Base-by-base conservation (phyloP, 2,329 filamentous ascomycete species). In the Pestalotiopsis sp. region DNA sequence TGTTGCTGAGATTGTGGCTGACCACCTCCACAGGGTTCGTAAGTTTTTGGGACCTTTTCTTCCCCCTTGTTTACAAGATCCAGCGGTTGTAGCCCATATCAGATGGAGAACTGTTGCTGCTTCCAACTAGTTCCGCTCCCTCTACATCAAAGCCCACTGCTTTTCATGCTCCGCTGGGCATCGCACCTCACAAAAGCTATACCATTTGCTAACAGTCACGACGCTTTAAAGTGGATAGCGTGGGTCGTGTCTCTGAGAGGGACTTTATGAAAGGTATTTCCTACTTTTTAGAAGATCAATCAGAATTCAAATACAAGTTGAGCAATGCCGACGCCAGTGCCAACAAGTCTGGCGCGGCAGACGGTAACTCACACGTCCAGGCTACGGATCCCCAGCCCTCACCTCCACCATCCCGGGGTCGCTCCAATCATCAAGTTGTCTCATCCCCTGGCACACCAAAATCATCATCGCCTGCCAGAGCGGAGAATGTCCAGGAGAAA, bases 11-110 rank as follows among this genome's bases (percentile, higher is more conserved):
- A 85, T 88, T 4, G 82, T 89, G 4, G 89, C 90, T 80, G 85
- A 89, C 49, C 89, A 91, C 68, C 76, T 92, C 71, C 83, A 81
- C 70, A 84, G 79, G 66, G 86, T 82, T 67, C 87, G 85, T 72
- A 86, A 64, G 59, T 84, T 72, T 52, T 52, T 2, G 7, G 17
- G 17, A 11, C 45, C 7, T 12, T 52, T 52, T 52, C 45, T 52
- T n/a, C 23, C 12, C 20, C 17, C 45, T 52, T 9, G 2, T n/a
- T 17, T n/a, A 9, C 31, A 36, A 36, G 7, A 36, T 7, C 7
- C 31, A 36, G 31, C 31, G 31, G 31, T 12, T 4, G 2, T n/a
- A n/a, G 2, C 3, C 11, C 45, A 23, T n/a, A 3, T 3, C 20
- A 1, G 45, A 9, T n/a, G 45, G 23, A 6, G 11, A 7, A 9